These are phyloP conservation scores for Macadamia tetraphylla DNA, from an alignment of 164 flowering plant genomes.

Conservation along the genomic window DNA sequence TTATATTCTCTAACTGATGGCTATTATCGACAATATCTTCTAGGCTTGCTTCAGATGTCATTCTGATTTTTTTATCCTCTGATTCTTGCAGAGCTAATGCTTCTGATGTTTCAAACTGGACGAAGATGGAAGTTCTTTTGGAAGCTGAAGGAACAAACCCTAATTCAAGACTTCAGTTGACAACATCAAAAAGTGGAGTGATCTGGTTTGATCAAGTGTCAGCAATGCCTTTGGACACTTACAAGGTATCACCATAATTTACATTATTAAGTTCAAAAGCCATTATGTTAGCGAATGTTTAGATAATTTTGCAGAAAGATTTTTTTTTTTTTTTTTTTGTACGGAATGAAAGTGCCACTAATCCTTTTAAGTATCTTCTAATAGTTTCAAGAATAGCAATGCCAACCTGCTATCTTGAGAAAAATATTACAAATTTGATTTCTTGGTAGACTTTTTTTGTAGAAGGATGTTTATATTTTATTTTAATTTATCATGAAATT, in stretches of 20 bases:
- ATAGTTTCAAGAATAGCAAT: too few relatives aligned
- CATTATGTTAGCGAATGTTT: too few relatives aligned
- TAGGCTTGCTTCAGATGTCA: not conserved
- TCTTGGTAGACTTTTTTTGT: too few relatives aligned
- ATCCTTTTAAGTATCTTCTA: too few relatives aligned
- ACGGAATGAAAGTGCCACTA: too few relatives aligned
- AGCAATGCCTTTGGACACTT: constrained; percentile 80
- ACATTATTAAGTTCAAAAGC: too few relatives aligned
- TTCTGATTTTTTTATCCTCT: constrained; percentile 1
- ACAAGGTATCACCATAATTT: constrained; percentile 37
- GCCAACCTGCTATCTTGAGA: too few relatives aligned
- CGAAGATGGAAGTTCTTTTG: constrained; percentile 52
- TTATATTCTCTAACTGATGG: not conserved
- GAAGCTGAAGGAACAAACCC: constrained; percentile 53
- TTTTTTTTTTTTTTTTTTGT: too few relatives aligned
- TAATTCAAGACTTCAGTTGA: constrained; percentile 73
- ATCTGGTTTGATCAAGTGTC: constrained; percentile 97
- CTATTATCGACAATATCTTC: not conserved
- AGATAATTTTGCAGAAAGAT: too few relatives aligned
- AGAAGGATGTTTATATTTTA: too few relatives aligned
- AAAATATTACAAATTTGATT: too few relatives aligned
- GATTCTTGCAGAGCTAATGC: constrained; percentile 44
- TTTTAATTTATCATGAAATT: too few relatives aligned
- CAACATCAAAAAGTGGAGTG: constrained; percentile 59
- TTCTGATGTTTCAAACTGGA: constrained; percentile 70